Evolutionary conservation across 169 alveolate genomes (phyloP).

Genomic region (Condylostoma magnum): DNA sequence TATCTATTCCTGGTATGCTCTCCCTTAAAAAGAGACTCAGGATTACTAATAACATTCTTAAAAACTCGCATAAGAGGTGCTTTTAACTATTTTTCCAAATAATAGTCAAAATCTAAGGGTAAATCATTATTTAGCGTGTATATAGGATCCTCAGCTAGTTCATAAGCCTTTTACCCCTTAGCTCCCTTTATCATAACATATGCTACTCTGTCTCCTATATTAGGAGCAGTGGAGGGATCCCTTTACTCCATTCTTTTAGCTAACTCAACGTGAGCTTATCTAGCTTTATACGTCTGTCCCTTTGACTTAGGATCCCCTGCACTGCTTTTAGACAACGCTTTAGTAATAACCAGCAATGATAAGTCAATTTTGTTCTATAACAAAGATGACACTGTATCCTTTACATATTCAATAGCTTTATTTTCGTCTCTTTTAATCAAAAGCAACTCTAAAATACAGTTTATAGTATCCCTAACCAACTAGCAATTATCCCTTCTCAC

Average conservation of each 20-base stretch:
- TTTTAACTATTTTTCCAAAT: constrained; percentile 94
- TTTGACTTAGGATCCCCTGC: constrained; percentile 47
- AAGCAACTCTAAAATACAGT: constrained; percentile 84
- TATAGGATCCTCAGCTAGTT: constrained; percentile 44
- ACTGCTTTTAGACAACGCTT: constrained; percentile 88
- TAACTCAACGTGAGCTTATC: constrained; percentile 97
- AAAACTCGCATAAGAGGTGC: constrained; percentile 91
- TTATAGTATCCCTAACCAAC: constrained; percentile 93
- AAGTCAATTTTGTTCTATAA: constrained; percentile 94
- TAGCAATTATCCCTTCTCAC: constrained; percentile 98
- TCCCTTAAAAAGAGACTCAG: constrained; percentile 89
- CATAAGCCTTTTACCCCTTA: constrained; percentile 51
- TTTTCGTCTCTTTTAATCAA: constrained; percentile 89
- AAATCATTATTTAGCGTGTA: constrained; percentile 94
- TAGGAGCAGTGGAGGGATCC: constrained; percentile 96
- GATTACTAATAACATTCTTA: constrained; percentile 90
- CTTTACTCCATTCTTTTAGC: constrained; percentile 94
- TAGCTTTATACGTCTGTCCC: constrained; percentile 89
- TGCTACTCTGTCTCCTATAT: constrained; percentile 98
- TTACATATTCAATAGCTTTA: constrained; percentile 73
- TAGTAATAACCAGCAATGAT: constrained; percentile 95
- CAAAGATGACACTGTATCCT: constrained; percentile 73
- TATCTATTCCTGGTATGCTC: constrained; percentile 85
- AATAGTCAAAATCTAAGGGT: constrained; percentile 97
- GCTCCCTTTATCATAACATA: constrained; percentile 95